phyloP scores from a whole-genome alignment of 176 grass and related monocot species.

The Oryza australiensis region DNA sequence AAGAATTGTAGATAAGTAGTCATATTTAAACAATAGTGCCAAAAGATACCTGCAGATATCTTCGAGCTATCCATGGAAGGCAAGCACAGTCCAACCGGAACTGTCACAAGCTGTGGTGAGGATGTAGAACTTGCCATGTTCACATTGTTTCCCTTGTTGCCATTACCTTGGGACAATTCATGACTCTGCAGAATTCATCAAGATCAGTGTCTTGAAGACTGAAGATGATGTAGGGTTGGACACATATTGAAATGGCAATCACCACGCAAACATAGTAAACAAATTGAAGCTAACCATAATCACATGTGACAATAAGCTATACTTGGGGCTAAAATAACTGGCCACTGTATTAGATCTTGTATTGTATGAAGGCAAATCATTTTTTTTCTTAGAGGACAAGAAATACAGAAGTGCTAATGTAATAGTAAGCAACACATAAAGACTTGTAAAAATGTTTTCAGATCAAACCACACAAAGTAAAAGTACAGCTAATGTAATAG shows the following conservation, averaged over 20 bases:
- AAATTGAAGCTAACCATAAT: slow-evolving; percentile 15
- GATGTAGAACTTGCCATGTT: slow-evolving; percentile 32
- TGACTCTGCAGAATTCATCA: slow-evolving; percentile 49
- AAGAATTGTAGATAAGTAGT: not conserved
- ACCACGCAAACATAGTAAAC: slow-evolving; percentile 2
- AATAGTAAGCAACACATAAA: not conserved
- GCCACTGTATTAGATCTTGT: not conserved
- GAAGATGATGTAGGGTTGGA: slow-evolving; percentile 14
- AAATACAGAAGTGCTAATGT: not conserved
- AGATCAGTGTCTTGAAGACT: slow-evolving; percentile 19
- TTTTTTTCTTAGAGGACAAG: slow-evolving; percentile 14
- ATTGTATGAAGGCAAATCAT: slow-evolving; percentile 1
- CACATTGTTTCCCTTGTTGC: slow-evolving; percentile 19
- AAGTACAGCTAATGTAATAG: not conserved
- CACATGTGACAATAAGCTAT: not conserved
- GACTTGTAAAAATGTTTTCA: not conserved
- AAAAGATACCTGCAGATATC: slow-evolving; percentile 41
- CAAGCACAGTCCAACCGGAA: slow-evolving; percentile 59
- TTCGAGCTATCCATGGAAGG: slow-evolving; percentile 42
- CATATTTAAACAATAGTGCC: slow-evolving; percentile 16
- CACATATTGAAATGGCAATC: slow-evolving; percentile 16
- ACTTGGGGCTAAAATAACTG: not conserved
- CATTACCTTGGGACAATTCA: slow-evolving; percentile 51
- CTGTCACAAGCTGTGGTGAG: slow-evolving; percentile 45
- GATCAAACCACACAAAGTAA: slow-evolving; percentile 1